A percentile compares a stretch with the other conserved stretches of the same genome.
Evolutionary conservation across 2,329 filamentous ascomycete species (phyloP).

Genomic region (Chaetomium olivaceum): DNA sequence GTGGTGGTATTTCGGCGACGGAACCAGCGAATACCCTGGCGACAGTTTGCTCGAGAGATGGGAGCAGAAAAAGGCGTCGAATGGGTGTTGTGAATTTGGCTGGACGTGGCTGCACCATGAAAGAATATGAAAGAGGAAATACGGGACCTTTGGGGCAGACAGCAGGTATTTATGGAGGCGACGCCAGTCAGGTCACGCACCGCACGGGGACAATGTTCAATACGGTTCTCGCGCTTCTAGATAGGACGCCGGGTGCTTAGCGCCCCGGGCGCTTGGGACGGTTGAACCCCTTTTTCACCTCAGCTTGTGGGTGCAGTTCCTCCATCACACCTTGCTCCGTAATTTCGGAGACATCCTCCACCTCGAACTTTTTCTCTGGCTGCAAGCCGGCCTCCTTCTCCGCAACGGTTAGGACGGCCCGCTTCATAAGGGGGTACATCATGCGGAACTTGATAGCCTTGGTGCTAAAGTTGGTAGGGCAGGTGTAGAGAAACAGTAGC

Average conservation of each 20-base stretch:
- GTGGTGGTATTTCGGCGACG: neutral
- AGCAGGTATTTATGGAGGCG: neutral
- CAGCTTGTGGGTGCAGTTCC: conserved; percentile 68
- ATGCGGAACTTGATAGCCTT: conserved; percentile 80
- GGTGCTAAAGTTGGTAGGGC: conserved; percentile 62
- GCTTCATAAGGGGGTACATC: conserved; percentile 75
- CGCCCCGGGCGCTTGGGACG: conserved; percentile 78
- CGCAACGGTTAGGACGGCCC: conserved; percentile 66
- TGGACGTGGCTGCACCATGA: neutral
- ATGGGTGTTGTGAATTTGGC: neutral
- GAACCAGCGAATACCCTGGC: neutral
- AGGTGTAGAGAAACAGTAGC: conserved; percentile 81
- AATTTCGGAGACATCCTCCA: conserved; percentile 68
- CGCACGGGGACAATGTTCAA: neutral
- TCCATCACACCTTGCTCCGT: conserved; percentile 64
- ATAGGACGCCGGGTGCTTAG: neutral
- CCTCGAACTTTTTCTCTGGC: conserved; percentile 70
- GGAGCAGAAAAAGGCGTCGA: neutral
- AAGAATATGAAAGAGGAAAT: neutral
- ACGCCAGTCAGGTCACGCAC: neutral
- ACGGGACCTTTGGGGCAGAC: neutral
- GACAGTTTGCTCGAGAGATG: neutral
- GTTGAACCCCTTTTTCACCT: conserved; percentile 68
- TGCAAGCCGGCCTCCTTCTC: conserved; percentile 64
- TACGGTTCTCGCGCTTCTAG: neutral